phyloP scores from a whole-genome alignment of 352 stramenopile genomes.

The Phytophthora vignae region DNA sequence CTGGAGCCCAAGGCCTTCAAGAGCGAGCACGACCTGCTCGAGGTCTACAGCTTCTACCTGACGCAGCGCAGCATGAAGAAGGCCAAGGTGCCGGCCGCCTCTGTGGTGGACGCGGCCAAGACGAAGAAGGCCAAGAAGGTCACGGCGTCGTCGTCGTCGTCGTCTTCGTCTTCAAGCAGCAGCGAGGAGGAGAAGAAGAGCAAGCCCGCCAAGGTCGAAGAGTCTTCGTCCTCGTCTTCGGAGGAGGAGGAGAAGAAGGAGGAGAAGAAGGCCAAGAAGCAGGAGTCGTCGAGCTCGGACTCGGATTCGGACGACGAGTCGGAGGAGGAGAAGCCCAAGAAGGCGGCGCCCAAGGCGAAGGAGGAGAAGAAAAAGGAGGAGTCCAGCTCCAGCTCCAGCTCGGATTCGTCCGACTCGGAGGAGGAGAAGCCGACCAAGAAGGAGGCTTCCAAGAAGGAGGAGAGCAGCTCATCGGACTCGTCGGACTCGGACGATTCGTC shows the following conservation, averaged over 20 bases:
- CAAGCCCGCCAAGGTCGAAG: constrained; percentile 23
- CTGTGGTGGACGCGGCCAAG: constrained; percentile 61
- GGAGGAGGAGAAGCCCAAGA: constrained; percentile 35
- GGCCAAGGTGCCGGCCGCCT: constrained; percentile 58
- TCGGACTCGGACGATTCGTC: constrained; percentile 63
- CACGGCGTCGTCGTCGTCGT: background rate
- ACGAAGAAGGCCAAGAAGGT: constrained; percentile 39
- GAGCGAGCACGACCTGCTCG: constrained; percentile 72
- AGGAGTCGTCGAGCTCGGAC: constrained; percentile 42
- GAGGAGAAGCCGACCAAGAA: constrained; percentile 26
- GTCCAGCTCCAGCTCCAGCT: constrained; percentile 53
- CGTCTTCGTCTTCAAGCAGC: background rate
- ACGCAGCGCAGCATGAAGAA: constrained; percentile 56
- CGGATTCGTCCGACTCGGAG: constrained; percentile 32
- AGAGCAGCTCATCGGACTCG: constrained; percentile 57
- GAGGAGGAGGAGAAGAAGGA: constrained; percentile 21
- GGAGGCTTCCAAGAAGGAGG: constrained; percentile 40
- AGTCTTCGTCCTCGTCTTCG: background rate
- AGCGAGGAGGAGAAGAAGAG: constrained; percentile 30
- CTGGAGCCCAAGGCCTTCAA: constrained; percentile 68
- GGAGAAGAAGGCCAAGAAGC: constrained; percentile 26
- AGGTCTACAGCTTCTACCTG: constrained; percentile 80
- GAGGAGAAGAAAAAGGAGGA: constrained; percentile 5
- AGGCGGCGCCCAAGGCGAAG: constrained; percentile 31
- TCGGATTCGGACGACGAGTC: constrained; percentile 30